phyloP scores from a whole-genome alignment of 768 basidiomycete species.

The Mycena vulgaris region DNA sequence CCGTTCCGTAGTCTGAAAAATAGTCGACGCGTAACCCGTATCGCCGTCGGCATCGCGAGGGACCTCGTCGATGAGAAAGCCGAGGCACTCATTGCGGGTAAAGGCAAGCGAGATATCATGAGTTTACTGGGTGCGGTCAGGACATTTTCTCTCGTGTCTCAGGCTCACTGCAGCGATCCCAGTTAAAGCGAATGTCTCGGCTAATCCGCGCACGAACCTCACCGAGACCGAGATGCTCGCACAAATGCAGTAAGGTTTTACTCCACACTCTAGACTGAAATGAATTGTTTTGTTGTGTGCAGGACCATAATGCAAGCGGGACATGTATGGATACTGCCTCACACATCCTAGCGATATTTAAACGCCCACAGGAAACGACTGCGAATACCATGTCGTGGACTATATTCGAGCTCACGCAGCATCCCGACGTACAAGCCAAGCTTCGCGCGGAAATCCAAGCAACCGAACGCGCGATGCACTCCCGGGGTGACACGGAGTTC shows the following conservation, averaged over 20 bases:
- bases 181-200: conserved; percentile 36
- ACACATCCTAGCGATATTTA: conserved; percentile 38
- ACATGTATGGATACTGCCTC: conserved; percentile 2
- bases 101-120: conserved; percentile 67
- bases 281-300: background rate
- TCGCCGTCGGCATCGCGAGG: conserved; percentile 63
- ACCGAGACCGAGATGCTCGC: conserved; percentile 47
- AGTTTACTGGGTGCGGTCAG: conserved; percentile 67
- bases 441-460: conserved; percentile 73
- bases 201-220: conserved; percentile 35
- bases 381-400: conserved; percentile 74
- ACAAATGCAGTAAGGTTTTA: conserved; percentile 52
- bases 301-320: conserved; percentile 30
- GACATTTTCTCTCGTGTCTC: background rate
- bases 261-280: background rate
- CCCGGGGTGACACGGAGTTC: conserved; percentile 58
- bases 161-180: background rate
- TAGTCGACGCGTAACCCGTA: conserved; percentile 9
- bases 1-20: conserved; percentile 18
- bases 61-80: conserved; percentile 64
- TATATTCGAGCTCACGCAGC: conserved; percentile 72
- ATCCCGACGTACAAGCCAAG: conserved; percentile 70
- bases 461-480: conserved; percentile 52
- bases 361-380: conserved; percentile 68
- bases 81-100: conserved; percentile 63